These are phyloP conservation scores for Wilhelminamyces savonicus DNA, from an alignment of 805 yeast species.

Conservation along the genomic window DNA sequence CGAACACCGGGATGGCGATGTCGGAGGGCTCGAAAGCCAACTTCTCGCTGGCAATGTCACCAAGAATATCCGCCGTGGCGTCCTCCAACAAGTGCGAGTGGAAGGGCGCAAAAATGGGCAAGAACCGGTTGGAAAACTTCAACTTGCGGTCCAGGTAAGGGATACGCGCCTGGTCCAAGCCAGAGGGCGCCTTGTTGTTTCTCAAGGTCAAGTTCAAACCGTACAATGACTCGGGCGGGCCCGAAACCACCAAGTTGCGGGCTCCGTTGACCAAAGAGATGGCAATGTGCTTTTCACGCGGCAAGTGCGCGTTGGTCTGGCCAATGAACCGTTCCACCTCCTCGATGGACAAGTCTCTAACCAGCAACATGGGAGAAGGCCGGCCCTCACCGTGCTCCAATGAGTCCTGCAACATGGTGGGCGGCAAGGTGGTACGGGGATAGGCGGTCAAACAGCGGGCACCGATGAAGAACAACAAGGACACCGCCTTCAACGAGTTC, in stretches of 20 bases:
- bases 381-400: conserved; percentile 91
- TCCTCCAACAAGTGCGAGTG: conserved; percentile 80
- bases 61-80: conserved; percentile 60
- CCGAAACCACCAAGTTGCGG: conserved; percentile 88
- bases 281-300: conserved; percentile 82
- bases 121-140: conserved; percentile 86
- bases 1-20: conserved; percentile 81
- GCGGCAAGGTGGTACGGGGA: conserved; percentile 92
- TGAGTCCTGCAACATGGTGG: conserved; percentile 86
- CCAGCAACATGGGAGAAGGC: conserved; percentile 96
- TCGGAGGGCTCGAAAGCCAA: conserved; percentile 50
- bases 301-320: conserved; percentile 88
- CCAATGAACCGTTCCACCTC: conserved; percentile 78
- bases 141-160: conserved; percentile 93
- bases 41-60: conserved; percentile 56
- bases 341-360: conserved; percentile 76
- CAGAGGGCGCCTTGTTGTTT: conserved; percentile 90
- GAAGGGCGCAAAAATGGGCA: conserved; percentile 95
- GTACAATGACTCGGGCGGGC: conserved; percentile 96
- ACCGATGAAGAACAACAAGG: conserved; percentile 88
- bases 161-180: conserved; percentile 90
- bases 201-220: conserved; percentile 91
- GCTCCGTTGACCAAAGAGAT: conserved; percentile 94
- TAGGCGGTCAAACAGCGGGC: conserved; percentile 83
- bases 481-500: conserved; percentile 70